phyloP scores from a whole-genome alignment of 805 yeast species.

The Metschnikowia borealis region DNA sequence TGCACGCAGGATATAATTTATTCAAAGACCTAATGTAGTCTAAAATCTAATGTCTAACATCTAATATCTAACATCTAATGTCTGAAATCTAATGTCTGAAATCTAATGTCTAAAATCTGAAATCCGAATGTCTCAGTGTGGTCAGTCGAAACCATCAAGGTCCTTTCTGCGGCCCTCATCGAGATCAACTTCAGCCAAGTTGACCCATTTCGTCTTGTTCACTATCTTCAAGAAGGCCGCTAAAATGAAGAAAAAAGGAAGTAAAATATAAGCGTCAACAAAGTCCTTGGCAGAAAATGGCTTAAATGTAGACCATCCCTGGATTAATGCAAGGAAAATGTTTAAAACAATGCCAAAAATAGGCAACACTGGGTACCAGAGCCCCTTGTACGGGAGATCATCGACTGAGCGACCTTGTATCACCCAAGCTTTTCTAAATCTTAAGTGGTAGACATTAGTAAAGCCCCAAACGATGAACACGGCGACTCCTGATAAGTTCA shows the following conservation, averaged over 20 bases:
- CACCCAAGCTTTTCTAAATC: slow-evolving; percentile 48
- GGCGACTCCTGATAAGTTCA: slow-evolving; percentile 61
- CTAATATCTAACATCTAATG: background rate
- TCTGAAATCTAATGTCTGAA: background rate
- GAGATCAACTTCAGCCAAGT: slow-evolving; percentile 44
- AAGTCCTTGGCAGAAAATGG: slow-evolving; percentile 49
- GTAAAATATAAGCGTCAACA: slow-evolving; percentile 57
- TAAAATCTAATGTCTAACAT: background rate
- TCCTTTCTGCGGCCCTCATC: slow-evolving; percentile 49
- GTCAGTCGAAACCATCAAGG: slow-evolving; percentile 9
- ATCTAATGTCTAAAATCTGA: background rate
- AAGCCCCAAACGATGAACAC: slow-evolving; percentile 67
- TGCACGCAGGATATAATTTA: slow-evolving; percentile 1
- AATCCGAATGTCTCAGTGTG: background rate
- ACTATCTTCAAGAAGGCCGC: slow-evolving; percentile 36
- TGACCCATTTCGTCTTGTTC: slow-evolving; percentile 40
- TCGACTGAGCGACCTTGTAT: slow-evolving; percentile 33
- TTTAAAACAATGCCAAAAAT: slow-evolving; percentile 47
- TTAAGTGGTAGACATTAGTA: slow-evolving; percentile 50
- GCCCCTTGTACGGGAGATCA: slow-evolving; percentile 35
- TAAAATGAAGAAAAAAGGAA: slow-evolving; percentile 52
- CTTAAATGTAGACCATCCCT: slow-evolving; percentile 61
- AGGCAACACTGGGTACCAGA: slow-evolving; percentile 50
- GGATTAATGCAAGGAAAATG: slow-evolving; percentile 52
- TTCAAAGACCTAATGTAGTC: background rate